Base-by-base conservation (phyloP, 1,139 yeast species). In the Zygoascus hellenicus region DNA sequence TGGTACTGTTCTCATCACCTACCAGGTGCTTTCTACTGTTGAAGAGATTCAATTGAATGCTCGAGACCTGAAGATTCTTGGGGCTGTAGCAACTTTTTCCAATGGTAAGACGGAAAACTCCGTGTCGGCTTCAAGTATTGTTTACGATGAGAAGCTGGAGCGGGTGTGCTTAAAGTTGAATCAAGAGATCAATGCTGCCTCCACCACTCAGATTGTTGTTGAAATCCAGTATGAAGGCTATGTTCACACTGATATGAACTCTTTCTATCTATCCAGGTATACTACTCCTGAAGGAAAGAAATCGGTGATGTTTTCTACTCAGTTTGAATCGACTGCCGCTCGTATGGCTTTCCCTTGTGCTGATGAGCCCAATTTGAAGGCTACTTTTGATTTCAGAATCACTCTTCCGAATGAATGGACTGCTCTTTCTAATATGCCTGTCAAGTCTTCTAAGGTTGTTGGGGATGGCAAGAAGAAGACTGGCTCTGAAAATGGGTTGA, bases 251-350 rank as follows among this genome's bases (percentile, higher is more conserved):
- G 76, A 78, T 59, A 80, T 85, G 86, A 82, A 85, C 32, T 92
- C 94, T 14, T 84, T 84, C 67, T 85, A 85, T 70, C 78, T 92
- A 61, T 85, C 95, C 5, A 77, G 80, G 35, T 87, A 87, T 67
- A 75, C 71, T 58, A 81, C 76, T 54, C 66, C 68, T 44, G 70
- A 80, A 46, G 89, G 85, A 9, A 73, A 72, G 51, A 73, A 76
- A 43, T 79, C 81, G 60, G 77, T 75, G 54, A 76, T 83, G 72
- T 82, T 87, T 42, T 80, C 90, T 34, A 85, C 95, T 39, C 95
- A 85, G 67, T 83, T 85, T 75, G 95, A 85, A 67, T 85, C 95
- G 31, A 83, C 90, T 28, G 90, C 84, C 63, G 88, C 90, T 46
- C 80, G 95, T 65, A 75, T 88, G 59, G 90, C 94, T 0, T 82